These are phyloP conservation scores for Suillus spraguei DNA, from an alignment of 768 basidiomycete species.

Conservation along the genomic window DNA sequence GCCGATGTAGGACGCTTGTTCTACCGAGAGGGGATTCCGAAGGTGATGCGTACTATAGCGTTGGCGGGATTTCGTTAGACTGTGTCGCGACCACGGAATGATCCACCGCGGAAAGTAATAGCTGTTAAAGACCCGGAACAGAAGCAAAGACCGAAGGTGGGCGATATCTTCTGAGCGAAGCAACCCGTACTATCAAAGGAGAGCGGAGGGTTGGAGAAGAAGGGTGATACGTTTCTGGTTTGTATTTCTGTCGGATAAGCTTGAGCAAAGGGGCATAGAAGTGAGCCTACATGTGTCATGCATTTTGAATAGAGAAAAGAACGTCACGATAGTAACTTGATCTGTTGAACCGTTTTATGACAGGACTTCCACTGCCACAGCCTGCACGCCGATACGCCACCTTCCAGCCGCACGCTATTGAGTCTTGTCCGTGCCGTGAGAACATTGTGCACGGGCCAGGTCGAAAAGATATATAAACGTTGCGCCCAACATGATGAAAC, in stretches of 20 bases:
- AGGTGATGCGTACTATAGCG: background rate
- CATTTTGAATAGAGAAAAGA: background rate
- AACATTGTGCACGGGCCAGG: conserved; percentile 37
- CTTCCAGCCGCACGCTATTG: too few species aligned
- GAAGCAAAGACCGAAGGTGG: background rate
- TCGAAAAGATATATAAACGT: conserved; percentile 35
- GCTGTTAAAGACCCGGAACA: background rate
- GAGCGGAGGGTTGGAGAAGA: too few species aligned
- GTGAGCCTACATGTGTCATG: background rate
- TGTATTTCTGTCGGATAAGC: background rate
- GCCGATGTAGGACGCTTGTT: too few species aligned
- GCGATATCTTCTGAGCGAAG: background rate
- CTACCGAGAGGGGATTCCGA: background rate
- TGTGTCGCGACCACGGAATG: too few species aligned
- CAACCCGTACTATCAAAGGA: too few species aligned
- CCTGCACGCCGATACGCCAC: too few species aligned
- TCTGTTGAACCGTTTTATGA: background rate
- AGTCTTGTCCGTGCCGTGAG: too few species aligned
- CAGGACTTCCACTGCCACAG: too few species aligned
- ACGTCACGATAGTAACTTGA: background rate
- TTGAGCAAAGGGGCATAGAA: background rate
- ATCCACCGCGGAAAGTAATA: background rate
- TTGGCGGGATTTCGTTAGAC: background rate
- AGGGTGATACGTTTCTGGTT: background rate
- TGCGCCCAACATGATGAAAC: conserved; percentile 25